Conservation (phyloP, 78 protist species). For the Dictyostelium purpureum region DNA sequence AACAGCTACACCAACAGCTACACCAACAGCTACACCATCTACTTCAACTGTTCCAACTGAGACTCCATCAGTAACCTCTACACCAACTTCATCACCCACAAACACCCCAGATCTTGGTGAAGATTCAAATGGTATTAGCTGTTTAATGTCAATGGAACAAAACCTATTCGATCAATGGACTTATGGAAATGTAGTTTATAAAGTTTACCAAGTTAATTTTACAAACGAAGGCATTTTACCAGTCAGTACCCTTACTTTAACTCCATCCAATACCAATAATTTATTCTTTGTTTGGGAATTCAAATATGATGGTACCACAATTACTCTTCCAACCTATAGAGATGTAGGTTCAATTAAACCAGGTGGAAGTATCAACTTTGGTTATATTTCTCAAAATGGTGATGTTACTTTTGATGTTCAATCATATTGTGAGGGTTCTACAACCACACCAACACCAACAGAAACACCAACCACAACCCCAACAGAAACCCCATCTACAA, state of each 20-base stretch:
- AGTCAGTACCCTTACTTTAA: neutral
- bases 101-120: neutral
- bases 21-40: no score
- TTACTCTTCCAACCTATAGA: conserved; percentile 1
- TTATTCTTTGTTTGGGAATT: neutral
- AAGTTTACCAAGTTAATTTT: neutral
- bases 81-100: neutral
- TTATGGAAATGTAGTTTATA: neutral
- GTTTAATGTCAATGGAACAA: neutral
- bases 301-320: neutral
- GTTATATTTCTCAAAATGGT: neutral
- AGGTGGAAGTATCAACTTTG: conserved; percentile 7
- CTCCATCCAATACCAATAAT: neutral
- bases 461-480: neutral
- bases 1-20: no score
- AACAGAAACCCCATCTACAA: neutral
- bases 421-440: neutral
- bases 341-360: neutral
- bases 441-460: neutral
- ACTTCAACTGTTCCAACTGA: no score
- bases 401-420: neutral
- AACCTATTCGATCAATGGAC: neutral
- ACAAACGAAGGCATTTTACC: neutral
- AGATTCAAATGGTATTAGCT: neutral
- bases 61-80: neutral